Conservation (phyloP, 352 stramenopile genomes). For the Phytophthora constricta region DNA sequence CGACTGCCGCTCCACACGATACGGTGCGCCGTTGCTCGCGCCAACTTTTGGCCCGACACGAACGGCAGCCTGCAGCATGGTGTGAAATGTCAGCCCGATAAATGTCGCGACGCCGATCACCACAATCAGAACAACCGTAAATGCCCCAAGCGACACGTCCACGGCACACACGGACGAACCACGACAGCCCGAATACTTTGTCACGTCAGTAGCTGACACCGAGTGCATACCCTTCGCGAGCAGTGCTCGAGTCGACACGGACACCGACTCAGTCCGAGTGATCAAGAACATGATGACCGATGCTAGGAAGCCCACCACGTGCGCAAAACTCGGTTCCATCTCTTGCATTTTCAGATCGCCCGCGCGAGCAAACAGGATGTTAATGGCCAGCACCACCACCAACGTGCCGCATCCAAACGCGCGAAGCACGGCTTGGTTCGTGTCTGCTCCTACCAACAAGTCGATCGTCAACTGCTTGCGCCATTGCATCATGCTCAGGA, state of each 20-base stretch:
- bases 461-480: slow-evolving; percentile 46
- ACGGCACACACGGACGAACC: slow-evolving; percentile 39
- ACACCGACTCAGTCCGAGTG: slow-evolving; percentile 12
- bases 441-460: slow-evolving; percentile 42
- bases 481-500: slow-evolving; percentile 42
- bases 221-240: slow-evolving; percentile 37
- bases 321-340: slow-evolving; percentile 46
- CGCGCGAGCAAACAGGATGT: slow-evolving; percentile 43
- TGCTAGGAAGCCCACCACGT: slow-evolving; percentile 35
- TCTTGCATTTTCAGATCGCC: slow-evolving; percentile 47
- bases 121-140: slow-evolving; percentile 28
- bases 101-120: slow-evolving; percentile 15
- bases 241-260: slow-evolving; percentile 14
- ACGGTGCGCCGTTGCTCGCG: background rate
- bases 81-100: slow-evolving; percentile 21
- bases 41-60: slow-evolving; percentile 7
- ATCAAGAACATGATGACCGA: slow-evolving; percentile 31
- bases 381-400: slow-evolving; percentile 37
- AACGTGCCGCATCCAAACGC: slow-evolving; percentile 44
- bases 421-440: slow-evolving; percentile 32
- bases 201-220: slow-evolving; percentile 26
- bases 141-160: slow-evolving; percentile 30
- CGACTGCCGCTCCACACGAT: background rate
- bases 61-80: slow-evolving; percentile 22
- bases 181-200: slow-evolving; percentile 41